phyloP scores from a whole-genome alignment of 2,329 filamentous ascomycete species.

The Rosellinia necatrix region DNA sequence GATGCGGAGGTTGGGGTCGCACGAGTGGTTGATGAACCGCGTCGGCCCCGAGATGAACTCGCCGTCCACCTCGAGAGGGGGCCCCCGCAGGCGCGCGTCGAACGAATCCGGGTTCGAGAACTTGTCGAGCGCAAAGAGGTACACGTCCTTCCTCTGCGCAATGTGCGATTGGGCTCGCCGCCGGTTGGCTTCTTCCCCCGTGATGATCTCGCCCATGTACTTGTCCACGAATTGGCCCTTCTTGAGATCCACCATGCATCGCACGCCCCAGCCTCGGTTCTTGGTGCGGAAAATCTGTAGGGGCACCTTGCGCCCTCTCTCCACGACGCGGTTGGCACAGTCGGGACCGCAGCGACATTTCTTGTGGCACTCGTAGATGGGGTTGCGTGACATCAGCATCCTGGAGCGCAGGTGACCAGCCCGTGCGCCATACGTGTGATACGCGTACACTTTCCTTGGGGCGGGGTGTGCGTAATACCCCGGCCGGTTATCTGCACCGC shows the following conservation, averaged over 20 bases:
- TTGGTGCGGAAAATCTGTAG: slow-evolving; percentile 77
- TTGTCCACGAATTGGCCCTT: slow-evolving; percentile 79
- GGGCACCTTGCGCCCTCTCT: slow-evolving; percentile 70
- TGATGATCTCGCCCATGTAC: slow-evolving; percentile 76
- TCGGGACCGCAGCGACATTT: slow-evolving; percentile 66
- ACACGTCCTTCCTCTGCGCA: slow-evolving; percentile 71
- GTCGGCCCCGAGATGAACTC: slow-evolving; percentile 79
- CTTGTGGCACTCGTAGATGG: slow-evolving; percentile 81
- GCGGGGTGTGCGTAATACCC: no score
- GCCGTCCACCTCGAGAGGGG: slow-evolving; percentile 68
- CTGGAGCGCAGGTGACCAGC: slow-evolving; percentile 57
- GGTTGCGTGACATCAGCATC: slow-evolving; percentile 57
- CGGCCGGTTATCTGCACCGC: neutral
- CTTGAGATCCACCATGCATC: slow-evolving; percentile 65
- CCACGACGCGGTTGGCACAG: slow-evolving; percentile 78
- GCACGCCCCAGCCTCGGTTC: slow-evolving; percentile 77
- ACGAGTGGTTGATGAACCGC: slow-evolving; percentile 83
- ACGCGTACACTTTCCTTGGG: slow-evolving; percentile 60
- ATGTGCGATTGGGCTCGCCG: slow-evolving; percentile 63
- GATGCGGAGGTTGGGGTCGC: slow-evolving; percentile 77
- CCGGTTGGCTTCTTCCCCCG: slow-evolving; percentile 64
- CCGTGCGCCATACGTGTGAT: slow-evolving; percentile 60
- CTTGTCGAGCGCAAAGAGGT: slow-evolving; percentile 82
- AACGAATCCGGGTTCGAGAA: slow-evolving; percentile 64
- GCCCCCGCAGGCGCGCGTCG: slow-evolving; percentile 59